Evolutionary conservation across 768 basidiomycete species (phyloP).

Genomic region (Obba rivulosa): DNA sequence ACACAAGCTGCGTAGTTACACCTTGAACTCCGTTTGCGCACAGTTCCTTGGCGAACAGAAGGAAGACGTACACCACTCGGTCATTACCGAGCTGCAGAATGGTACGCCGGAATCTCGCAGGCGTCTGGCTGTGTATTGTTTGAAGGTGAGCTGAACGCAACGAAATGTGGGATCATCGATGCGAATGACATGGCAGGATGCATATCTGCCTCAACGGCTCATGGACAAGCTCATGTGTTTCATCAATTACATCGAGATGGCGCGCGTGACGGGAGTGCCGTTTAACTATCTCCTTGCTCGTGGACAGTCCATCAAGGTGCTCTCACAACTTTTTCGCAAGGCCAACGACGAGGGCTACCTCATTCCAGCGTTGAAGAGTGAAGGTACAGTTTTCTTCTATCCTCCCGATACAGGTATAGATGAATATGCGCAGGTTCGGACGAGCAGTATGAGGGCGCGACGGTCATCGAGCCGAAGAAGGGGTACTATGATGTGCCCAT

Average conservation of each 20-base stretch:
- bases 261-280: slow-evolving; percentile 99
- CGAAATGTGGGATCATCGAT: not conserved
- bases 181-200: slow-evolving; percentile 58
- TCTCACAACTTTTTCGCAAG: slow-evolving; percentile 92
- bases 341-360: slow-evolving; percentile 91
- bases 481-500: slow-evolving; percentile 97
- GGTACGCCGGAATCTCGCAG: slow-evolving; percentile 91
- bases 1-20: slow-evolving; percentile 94
- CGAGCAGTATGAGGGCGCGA: slow-evolving; percentile 98
- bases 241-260: slow-evolving; percentile 97
- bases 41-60: slow-evolving; percentile 98
- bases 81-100: slow-evolving; percentile 97
- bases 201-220: slow-evolving; percentile 92
- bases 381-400: slow-evolving; percentile 44
- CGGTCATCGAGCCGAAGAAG: slow-evolving; percentile 94
- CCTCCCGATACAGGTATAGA: not conserved
- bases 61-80: slow-evolving; percentile 97
- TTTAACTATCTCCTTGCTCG: slow-evolving; percentile 93
- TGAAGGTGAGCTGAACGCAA: slow-evolving; percentile 58
- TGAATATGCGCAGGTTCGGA: slow-evolving; percentile 57
- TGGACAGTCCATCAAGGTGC: slow-evolving; percentile 97
- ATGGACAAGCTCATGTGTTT: slow-evolving; percentile 99
- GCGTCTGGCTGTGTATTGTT: slow-evolving; percentile 92
- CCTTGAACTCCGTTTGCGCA: slow-evolving; percentile 96
- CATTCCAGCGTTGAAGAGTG: slow-evolving; percentile 77